Conservation (phyloP, 257 asterid species). For the Solanum pimpinellifolium region DNA sequence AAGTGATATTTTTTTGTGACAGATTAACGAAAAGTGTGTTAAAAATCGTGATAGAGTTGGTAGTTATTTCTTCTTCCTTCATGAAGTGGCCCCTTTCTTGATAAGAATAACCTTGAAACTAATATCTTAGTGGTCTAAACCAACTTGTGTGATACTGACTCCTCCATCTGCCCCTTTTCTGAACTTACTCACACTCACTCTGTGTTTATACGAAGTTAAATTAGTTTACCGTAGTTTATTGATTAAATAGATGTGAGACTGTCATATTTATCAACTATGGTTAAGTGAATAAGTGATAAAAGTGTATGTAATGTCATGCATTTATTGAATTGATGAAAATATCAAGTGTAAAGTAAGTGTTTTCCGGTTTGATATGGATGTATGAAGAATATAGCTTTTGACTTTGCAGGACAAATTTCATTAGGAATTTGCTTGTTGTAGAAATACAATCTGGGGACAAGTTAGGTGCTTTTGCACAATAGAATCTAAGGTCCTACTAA, state of each 20-base stretch:
- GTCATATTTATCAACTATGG: background rate
- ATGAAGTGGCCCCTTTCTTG: background rate
- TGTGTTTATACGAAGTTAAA: background rate
- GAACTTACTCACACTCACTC: background rate
- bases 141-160: background rate
- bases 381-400: background rate
- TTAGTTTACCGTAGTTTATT: background rate
- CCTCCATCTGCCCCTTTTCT: background rate
- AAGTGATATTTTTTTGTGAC: background rate
- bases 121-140: background rate
- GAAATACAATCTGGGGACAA: background rate
- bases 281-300: background rate
- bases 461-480: constrained; percentile 30
- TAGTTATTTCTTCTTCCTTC: background rate
- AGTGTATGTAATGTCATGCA: background rate
- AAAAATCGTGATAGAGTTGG: background rate
- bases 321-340: background rate
- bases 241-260: background rate
- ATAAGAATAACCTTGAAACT: background rate
- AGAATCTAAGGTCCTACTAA: background rate
- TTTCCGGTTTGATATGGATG: background rate
- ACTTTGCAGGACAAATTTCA: background rate
- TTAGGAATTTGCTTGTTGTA: background rate
- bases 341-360: background rate
- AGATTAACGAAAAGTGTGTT: background rate